Evolutionary conservation across 345 rosid genomes (phyloP), one percentile per base, ranked within the genome.

Genomic region (Salix exigua): DNA sequence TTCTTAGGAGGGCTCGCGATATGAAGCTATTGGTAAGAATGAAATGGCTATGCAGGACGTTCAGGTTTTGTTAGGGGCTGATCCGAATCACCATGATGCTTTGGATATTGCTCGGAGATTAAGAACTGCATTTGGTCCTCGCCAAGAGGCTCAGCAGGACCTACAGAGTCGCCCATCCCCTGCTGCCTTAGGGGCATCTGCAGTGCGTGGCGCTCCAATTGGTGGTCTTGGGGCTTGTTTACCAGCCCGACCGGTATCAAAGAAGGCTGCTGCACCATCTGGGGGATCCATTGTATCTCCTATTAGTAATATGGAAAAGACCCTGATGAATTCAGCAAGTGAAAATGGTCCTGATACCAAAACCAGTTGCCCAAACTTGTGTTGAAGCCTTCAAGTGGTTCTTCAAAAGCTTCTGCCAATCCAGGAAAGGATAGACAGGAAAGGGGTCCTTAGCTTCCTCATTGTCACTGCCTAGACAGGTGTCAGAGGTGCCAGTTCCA

Each of bases 111-210:
- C 91, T 0, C 80, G 74, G 68, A 85, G 94, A 78, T 81, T 96
- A 82, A 89, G 87, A 69, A 87, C 92, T 74, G 91, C 88, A 7
- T 78, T 89, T 73, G 91, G 97, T 30, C 88, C 92, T 25, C 89
- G 82, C 33, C 93, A 86, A 72, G 93, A 90, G 81, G 90, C 90
- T 40, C 97, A 95, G 87, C 96, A 87, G 83, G 96, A 91, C 80
- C 91, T 87, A 71, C 96, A 88, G 72, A 93, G 99, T 72, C 88
- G 94, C 8, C 99, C 99, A 7, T 93, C 99, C 33, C 98, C 98
- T 5, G 99, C 99, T 51, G 98, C 98, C n/a, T 89, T 96, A 13
- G 99, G 99, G 64, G 99, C 98, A 31, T 96, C 98, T 19, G 99
- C 98, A 2, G 94, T 94, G 21, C 89, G 96, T 28, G 99, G 99